Conservation (phyloP, 768 basidiomycete genomes). For the Tricholoma sp. region DNA sequence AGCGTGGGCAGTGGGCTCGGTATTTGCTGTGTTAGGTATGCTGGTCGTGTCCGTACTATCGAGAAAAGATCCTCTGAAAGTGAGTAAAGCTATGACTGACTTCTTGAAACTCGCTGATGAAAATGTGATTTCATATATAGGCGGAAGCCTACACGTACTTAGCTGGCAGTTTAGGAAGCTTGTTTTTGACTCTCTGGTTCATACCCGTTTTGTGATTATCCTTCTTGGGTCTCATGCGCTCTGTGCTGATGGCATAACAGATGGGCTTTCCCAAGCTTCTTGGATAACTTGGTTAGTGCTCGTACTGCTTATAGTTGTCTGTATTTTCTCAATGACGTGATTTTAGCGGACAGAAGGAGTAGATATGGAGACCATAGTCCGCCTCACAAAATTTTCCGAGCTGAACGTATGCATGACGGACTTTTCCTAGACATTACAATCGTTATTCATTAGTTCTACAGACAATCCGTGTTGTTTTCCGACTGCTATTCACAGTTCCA, state of each 20-base stretch:
- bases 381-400: conserved; percentile 77
- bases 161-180: conserved; percentile 62
- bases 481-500: conserved; percentile 66
- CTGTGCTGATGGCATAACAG: conserved; percentile 25
- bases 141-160: conserved; percentile 68
- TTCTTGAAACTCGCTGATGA: conserved; percentile 2
- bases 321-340: background rate
- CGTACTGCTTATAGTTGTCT: background rate
- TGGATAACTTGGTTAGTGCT: conserved; percentile 49
- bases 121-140: conserved; percentile 35
- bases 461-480: conserved; percentile 69
- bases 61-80: conserved; percentile 53
- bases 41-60: conserved; percentile 66
- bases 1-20: conserved; percentile 64
- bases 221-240: conserved; percentile 1
- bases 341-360: conserved; percentile 57
- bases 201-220: conserved; percentile 57
- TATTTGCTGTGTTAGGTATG: conserved; percentile 57
- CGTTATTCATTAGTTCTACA: conserved; percentile 17
- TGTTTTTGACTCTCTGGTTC: conserved; percentile 72
- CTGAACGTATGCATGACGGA: conserved; percentile 54
- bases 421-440: background rate
- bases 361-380: conserved; percentile 59
- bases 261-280: conserved; percentile 64
- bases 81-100: conserved; percentile 21